A percentile compares a stretch with the other conserved stretches of the same genome.
phyloP scores from a whole-genome alignment of 2,329 filamentous ascomycete genomes.

The Penicillium corylophilum region DNA sequence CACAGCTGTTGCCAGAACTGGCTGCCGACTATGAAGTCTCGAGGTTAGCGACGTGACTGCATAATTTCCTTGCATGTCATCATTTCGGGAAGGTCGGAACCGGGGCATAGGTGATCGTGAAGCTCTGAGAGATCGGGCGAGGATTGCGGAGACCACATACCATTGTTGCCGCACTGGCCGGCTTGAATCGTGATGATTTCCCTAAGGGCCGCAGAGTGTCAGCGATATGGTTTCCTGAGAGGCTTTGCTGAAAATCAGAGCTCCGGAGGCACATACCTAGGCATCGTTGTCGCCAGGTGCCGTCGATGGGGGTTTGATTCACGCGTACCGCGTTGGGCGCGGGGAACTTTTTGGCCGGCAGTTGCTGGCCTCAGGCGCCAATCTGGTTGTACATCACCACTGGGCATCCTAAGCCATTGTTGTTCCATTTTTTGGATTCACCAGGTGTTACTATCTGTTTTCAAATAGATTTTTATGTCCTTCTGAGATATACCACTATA shows the following conservation, averaged over 20 bases:
- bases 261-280: slow-evolving; percentile 30
- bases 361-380: slow-evolving; percentile 28
- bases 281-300: slow-evolving; percentile 36
- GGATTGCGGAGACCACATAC: slow-evolving; percentile 57
- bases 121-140: slow-evolving; percentile 16
- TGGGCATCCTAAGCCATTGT: background rate
- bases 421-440: background rate
- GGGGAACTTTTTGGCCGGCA: slow-evolving; percentile 30
- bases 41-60: slow-evolving; percentile 30
- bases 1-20: slow-evolving; percentile 99
- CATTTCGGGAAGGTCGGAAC: background rate
- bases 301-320: slow-evolving; percentile 24
- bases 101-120: background rate
- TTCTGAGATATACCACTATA: background rate
- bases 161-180: slow-evolving; percentile 98
- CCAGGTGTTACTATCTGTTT: background rate
- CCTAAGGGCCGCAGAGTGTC: slow-evolving; percentile 49
- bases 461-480: background rate
- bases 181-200: slow-evolving; percentile 99
- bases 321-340: slow-evolving; percentile 38
- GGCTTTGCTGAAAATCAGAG: background rate
- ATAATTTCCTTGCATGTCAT: background rate
- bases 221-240: background rate
- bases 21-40: slow-evolving; percentile 68
- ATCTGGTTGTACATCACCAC: slow-evolving; percentile 10